Conservation (phyloP, 2,329 filamentous ascomycete genomes). For the Gliomastix tumulicola region DNA sequence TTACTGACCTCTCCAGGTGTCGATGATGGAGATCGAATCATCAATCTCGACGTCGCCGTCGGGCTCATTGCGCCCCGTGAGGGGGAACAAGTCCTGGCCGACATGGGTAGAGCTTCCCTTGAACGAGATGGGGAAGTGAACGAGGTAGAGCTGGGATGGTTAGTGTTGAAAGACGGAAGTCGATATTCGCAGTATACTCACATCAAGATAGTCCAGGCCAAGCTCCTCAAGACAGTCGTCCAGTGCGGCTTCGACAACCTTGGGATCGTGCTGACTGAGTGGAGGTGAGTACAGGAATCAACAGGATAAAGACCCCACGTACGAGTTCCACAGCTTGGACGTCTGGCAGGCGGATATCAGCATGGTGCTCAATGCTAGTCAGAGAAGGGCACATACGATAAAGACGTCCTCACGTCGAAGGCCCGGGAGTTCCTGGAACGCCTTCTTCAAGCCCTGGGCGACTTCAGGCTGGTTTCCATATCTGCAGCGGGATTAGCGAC, state of each 20-base stretch:
- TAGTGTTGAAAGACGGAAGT: too few species aligned
- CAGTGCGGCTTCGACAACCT: constrained; percentile 48
- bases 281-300: too few species aligned
- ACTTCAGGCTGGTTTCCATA: constrained; percentile 62
- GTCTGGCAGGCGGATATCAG: too few species aligned
- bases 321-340: constrained; percentile 61
- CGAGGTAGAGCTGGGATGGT: constrained; percentile 49
- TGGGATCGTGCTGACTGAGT: constrained; percentile 55
- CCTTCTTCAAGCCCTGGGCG: constrained; percentile 44
- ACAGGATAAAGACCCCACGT: too few species aligned
- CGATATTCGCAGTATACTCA: too few species aligned
- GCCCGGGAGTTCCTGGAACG: constrained; percentile 36
- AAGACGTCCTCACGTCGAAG: constrained; percentile 50
- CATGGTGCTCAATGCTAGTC: too few species aligned
- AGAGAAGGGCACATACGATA: too few species aligned
- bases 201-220: constrained; percentile 50
- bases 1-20: constrained; percentile 34
- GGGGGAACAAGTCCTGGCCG: constrained; percentile 36
- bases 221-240: constrained; percentile 49
- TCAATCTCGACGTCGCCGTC: constrained; percentile 33
- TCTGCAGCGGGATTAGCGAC: too few species aligned
- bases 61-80: constrained; percentile 23
- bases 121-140: constrained; percentile 55
- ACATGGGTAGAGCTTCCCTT: too few species aligned
- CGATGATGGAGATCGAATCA: constrained; percentile 28